These are phyloP conservation scores for Termitomyces sp. DNA, from an alignment of 768 basidiomycete genomes.

Conservation along the genomic window DNA sequence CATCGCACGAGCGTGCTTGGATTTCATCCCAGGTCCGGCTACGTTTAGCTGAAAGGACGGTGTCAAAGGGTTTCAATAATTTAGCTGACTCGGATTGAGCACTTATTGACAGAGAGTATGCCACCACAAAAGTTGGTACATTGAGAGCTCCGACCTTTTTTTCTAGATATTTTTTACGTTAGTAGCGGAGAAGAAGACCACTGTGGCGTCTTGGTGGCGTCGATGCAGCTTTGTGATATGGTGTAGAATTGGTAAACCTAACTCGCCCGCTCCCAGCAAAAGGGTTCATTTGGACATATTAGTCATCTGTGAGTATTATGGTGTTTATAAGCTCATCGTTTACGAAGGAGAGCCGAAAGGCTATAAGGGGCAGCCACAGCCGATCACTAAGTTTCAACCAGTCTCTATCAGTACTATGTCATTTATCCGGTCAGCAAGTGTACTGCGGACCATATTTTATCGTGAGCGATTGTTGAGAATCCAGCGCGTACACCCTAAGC, in stretches of 20 bases:
- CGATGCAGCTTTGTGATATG: too few species aligned
- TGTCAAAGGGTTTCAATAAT: background rate
- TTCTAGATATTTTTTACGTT: background rate
- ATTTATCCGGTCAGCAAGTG: background rate
- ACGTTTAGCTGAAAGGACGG: background rate
- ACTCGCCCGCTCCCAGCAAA: background rate
- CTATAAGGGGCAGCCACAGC: background rate
- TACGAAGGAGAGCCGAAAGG: background rate
- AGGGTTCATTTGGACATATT: background rate
- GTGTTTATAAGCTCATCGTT: background rate
- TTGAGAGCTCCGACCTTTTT: background rate
- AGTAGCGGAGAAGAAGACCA: background rate
- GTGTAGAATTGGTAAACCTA: background rate
- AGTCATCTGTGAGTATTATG: background rate
- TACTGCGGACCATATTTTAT: background rate
- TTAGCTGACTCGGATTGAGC: background rate
- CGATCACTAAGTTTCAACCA: too few species aligned
- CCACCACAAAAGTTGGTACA: too few species aligned
- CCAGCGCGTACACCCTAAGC: background rate
- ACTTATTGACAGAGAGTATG: background rate
- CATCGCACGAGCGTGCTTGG: background rate
- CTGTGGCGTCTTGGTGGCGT: background rate
- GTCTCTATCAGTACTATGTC: background rate
- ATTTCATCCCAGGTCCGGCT: background rate
- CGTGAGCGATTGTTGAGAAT: background rate